Evolutionary conservation across 306 rosid species (phyloP).

Genomic region (Quercus gilva): DNA sequence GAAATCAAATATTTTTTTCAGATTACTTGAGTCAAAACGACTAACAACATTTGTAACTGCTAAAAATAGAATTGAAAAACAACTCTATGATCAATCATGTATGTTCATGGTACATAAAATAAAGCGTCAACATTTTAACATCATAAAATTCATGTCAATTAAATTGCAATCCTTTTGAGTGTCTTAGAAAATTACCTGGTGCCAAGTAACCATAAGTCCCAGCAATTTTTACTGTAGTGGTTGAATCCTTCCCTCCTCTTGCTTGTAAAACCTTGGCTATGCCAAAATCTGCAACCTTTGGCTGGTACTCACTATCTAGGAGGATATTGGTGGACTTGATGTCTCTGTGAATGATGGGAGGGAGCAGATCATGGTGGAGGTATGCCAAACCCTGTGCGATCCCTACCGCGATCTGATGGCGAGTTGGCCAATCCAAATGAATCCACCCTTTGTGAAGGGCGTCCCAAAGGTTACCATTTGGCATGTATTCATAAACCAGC

Average conservation of each 20-base stretch:
- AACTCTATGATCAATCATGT: no score
- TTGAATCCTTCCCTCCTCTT: conserved; percentile 77
- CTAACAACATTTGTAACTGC: no score
- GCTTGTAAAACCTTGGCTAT: conserved; percentile 97
- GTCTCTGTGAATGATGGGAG: conserved; percentile 85
- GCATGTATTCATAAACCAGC: conserved; percentile 89
- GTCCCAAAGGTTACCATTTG: conserved; percentile 94
- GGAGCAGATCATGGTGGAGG: conserved; percentile 87
- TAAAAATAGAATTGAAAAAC: no score
- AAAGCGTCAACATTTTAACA: not conserved
- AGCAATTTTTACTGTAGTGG: conserved; percentile 82
- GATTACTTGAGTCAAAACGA: no score
- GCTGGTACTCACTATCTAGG: conserved; percentile 73
- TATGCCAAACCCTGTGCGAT: conserved; percentile 90
- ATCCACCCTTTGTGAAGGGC: conserved; percentile 74
- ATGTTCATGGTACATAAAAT: not conserved
- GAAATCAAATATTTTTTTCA: no score
- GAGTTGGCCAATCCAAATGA: conserved; percentile 81
- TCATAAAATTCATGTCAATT: not conserved
- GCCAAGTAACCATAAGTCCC: conserved; percentile 96
- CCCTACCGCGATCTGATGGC: conserved; percentile 81
- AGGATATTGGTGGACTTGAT: conserved; percentile 86
- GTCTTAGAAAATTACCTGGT: conserved; percentile 57
- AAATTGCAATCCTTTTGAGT: not conserved
- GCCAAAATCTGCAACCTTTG: conserved; percentile 97